Base-by-base conservation (phyloP, 2,329 filamentous ascomycete genomes). In the Gaeumannomyces sp. region DNA sequence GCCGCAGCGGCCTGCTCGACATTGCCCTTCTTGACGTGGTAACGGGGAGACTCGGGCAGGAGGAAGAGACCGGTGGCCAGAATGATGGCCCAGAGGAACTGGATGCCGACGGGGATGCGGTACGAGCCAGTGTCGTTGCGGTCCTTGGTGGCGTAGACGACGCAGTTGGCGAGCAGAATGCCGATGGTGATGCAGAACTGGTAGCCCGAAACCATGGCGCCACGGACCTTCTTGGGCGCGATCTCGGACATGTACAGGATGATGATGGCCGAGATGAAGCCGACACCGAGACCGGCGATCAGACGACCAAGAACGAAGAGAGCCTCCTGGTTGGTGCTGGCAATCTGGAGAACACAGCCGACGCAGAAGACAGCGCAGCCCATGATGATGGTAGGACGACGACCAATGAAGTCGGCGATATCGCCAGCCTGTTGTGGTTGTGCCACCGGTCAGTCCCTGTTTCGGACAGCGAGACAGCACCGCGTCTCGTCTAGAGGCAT, bases 231-330 rank as follows among this genome's bases (percentile, higher is more conserved):
- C 76, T 83, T 85, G 66, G 89, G 89, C 76, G 81, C 81, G 73
- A 93, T 91, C 78, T 93, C 91, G 61, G 89, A 92, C 91, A 95
- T 94, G 85, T 95, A 93, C 67, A 93, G 81, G 73, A 93, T 91
- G 76, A 93, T 87, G 71, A 92, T 87, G 71, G 90, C 89, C 11
- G 89, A 92, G 70, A 91, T 89, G 74, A 92, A 92, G 73, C 90
- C 91, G 71, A 93, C 89, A 81, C 91, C 91, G 65, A 92, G 75
- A 75, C 91, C 91, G 61, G 90, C 88, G 71, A 94, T 78, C 65
- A 93, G 78, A 82, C 90, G 90, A 74, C 91, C 91, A 65, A 85
- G 83, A 28, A 91, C 88, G 66, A 93, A 86, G 67, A 86, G 80
- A 65, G 81, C 85, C 16, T 90, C 79, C 53, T 81, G 79, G 64